Base-by-base conservation (phyloP, 306 rosid genomes). In the Cicer yamashitae region DNA sequence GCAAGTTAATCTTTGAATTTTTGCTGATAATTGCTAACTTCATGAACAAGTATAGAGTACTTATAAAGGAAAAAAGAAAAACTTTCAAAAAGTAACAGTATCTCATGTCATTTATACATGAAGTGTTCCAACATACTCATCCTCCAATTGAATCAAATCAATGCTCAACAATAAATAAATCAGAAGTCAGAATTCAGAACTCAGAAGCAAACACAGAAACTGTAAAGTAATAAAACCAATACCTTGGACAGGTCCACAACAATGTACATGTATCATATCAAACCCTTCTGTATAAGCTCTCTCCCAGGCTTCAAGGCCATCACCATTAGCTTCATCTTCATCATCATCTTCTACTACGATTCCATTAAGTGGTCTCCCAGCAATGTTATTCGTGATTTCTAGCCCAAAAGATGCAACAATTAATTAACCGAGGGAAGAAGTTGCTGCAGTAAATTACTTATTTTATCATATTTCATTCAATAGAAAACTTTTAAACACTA, bases 331-430 rank as follows among this genome's bases (percentile, higher is more conserved):
- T 8, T 93, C 94, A 40, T 91, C 97, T 4, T 90, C 97, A 10
- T 89, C 96, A 1, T 91, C 96, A 20, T 91, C 98, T 41, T 91
- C 98, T 3, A 64, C 82, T 3, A 76, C 94, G 18, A 17, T 17
- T 37, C 87, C 86, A 74, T 91, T 86, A 41, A 85, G 62, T 20
- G 91, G 89, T 73, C 86, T 84, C 34, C 67, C 67, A 13, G 79
- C 88, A 62, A 78, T 84, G 54, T 88, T 90, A 75, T 91, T 86
- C 97, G 90, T 94, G 70, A 59, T 88, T 75, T 59, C 77, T 77
- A 47, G 7, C 80, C 54, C 64, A 71, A 82, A 64, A 8, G 14
- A 61, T 12, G 68, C 45, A 77, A 46, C 68, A 52, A 66, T 52
- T 52, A 74, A 70, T 53, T 13, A 74, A 77, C n/a, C 66, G 57